Evolutionary conservation across 495 filamentous ascomycete genomes (phyloP).

Genomic region (Xylaria curta): DNA sequence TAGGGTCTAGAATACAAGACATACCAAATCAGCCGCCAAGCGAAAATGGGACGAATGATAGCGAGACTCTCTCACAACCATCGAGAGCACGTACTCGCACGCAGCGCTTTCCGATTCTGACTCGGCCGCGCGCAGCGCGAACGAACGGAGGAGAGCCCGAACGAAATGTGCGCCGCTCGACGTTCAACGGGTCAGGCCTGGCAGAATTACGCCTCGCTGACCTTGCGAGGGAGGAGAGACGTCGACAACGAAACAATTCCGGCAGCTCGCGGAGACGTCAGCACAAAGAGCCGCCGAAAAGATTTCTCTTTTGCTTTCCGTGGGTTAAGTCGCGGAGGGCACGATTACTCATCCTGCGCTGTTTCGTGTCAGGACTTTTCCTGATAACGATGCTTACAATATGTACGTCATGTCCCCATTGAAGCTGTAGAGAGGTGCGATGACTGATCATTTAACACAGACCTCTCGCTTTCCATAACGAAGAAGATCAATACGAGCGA

Average conservation of each 20-base stretch:
- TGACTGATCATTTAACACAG: slow-evolving; percentile 45
- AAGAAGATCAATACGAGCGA: slow-evolving; percentile 61
- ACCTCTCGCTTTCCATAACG: slow-evolving; percentile 71
- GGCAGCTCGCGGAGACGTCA: slow-evolving; percentile 31
- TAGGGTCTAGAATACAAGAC: slow-evolving; percentile 6
- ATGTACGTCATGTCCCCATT: slow-evolving; percentile 54
- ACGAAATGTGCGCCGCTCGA: slow-evolving; percentile 27
- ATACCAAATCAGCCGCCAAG: background rate
- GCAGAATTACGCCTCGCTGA: slow-evolving; percentile 45
- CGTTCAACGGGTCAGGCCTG: slow-evolving; percentile 45
- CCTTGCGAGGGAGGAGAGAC: slow-evolving; percentile 37
- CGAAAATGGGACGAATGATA: background rate
- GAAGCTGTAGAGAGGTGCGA: background rate
- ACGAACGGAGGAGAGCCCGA: slow-evolving; percentile 17
- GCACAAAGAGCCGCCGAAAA: slow-evolving; percentile 40
- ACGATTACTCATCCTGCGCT: slow-evolving; percentile 62
- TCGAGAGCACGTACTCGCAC: background rate
- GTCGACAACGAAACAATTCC: slow-evolving; percentile 30
- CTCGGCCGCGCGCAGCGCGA: slow-evolving; percentile 25
- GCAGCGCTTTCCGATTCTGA: slow-evolving; percentile 25
- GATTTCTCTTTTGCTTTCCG: slow-evolving; percentile 58
- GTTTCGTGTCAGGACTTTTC: slow-evolving; percentile 62
- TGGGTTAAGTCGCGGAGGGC: slow-evolving; percentile 60
- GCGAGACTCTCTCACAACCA: slow-evolving; percentile 3
- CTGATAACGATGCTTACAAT: slow-evolving; percentile 61